Percentiles rank a stretch among this genome's conserved stretches.
phyloP scores from a whole-genome alignment of 441 rosid genomes.

The Aquilaria agallochum region DNA sequence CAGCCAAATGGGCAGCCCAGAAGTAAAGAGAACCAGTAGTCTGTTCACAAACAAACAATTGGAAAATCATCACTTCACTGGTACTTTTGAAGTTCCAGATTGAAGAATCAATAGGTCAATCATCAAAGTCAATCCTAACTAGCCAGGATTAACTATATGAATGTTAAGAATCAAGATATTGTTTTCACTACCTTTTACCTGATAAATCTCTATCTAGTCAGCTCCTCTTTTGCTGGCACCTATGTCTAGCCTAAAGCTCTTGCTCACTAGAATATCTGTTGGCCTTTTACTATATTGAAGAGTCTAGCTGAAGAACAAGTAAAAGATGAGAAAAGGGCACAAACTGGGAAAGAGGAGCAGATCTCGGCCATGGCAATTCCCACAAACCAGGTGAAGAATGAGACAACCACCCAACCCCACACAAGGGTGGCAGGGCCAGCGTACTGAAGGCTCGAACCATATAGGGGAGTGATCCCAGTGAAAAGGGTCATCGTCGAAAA shows the following conservation, averaged over 20 bases:
- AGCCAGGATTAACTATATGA: too few relatives aligned
- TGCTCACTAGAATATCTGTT: too few relatives aligned
- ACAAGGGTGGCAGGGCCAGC: constrained; percentile 58
- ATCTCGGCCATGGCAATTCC: constrained; percentile 70
- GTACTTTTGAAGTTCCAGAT: background rate
- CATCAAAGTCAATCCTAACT: too few relatives aligned
- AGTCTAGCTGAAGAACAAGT: too few relatives aligned
- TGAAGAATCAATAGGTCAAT: too few relatives aligned
- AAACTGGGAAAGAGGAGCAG: constrained; percentile 66
- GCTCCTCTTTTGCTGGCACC: too few relatives aligned
- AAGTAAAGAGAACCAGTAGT: constrained; percentile 71
- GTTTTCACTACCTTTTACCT: too few relatives aligned
- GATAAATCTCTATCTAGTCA: too few relatives aligned
- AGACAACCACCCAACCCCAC: constrained; percentile 65
- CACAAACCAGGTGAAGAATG: constrained; percentile 66
- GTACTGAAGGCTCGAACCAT: constrained; percentile 49
- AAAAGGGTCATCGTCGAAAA: constrained; percentile 65
- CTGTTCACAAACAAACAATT: constrained; percentile 22
- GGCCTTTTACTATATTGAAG: too few relatives aligned
- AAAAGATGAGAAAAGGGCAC: constrained; percentile 2
- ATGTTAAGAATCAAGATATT: too few relatives aligned
- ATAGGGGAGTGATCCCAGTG: constrained; percentile 55
- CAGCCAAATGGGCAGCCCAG: constrained; percentile 72
- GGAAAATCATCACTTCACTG: background rate
- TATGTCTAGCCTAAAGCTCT: too few relatives aligned